Percentiles rank a stretch among this genome's conserved stretches.
Conservation (phyloP, 2,329 filamentous ascomycete species). For the Apiospora hydei region DNA sequence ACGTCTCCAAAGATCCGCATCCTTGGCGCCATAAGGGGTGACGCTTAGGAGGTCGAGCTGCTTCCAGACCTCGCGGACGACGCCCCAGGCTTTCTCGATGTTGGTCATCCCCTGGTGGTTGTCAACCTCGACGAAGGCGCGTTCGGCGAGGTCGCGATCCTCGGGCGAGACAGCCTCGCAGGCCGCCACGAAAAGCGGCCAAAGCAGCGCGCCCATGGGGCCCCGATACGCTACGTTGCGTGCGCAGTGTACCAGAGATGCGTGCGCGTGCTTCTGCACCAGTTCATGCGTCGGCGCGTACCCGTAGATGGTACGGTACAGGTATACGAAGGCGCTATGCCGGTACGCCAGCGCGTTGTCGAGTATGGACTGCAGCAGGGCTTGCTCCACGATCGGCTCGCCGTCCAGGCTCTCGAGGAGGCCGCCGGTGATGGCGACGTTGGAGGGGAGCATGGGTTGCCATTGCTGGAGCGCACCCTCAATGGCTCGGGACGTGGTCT, state of each 20-base stretch:
- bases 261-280: constrained; percentile 61
- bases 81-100: constrained; percentile 66
- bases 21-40: constrained; percentile 34
- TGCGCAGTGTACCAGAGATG: constrained; percentile 60
- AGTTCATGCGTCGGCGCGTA: constrained; percentile 53
- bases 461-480: constrained; percentile 62
- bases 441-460: constrained; percentile 58
- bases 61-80: constrained; percentile 67
- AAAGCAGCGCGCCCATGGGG: constrained; percentile 69
- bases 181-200: constrained; percentile 69
- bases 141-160: constrained; percentile 59
- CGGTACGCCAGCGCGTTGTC: constrained; percentile 68
- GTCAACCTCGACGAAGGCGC: constrained; percentile 61
- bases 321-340: constrained; percentile 64
- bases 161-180: constrained; percentile 61
- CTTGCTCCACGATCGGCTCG: constrained; percentile 44
- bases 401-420: constrained; percentile 30
- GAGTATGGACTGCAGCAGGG: constrained; percentile 59
- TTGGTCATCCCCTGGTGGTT: constrained; percentile 70
- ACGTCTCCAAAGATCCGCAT: constrained; percentile 59
- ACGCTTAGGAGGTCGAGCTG: constrained; percentile 51
- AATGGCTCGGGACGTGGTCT: constrained; percentile 60
- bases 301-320: constrained; percentile 62
- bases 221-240: constrained; percentile 62
- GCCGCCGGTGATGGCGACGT: constrained; percentile 41